These are phyloP conservation scores for Brassica cretica DNA, from an alignment of 345 rosid genomes.

Conservation along the genomic window DNA sequence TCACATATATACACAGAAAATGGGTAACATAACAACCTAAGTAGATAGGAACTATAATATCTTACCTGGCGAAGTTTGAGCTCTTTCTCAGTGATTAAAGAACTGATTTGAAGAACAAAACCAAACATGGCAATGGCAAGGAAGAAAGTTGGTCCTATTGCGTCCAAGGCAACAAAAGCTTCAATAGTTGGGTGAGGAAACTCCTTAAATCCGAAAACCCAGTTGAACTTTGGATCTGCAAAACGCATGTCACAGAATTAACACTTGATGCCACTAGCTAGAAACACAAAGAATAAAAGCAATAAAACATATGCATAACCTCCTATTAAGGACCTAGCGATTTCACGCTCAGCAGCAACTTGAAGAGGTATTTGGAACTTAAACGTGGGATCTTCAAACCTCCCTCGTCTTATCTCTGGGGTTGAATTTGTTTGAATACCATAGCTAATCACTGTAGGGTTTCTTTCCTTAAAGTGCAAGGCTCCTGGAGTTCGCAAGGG, in stretches of 20 bases:
- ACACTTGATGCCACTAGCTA: not conserved
- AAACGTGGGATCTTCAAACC: slow-evolving; percentile 74
- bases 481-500: slow-evolving; percentile 69
- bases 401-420: slow-evolving; percentile 50
- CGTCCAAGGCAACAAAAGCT: slow-evolving; percentile 45
- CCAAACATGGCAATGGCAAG: slow-evolving; percentile 90
- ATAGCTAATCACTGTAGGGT: slow-evolving; percentile 63
- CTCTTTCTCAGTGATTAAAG: slow-evolving; percentile 84
- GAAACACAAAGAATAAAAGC: not conserved
- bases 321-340: slow-evolving; percentile 73
- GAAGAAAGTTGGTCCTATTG: slow-evolving; percentile 74
- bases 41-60: not conserved
- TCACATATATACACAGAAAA: not conserved
- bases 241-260: not conserved
- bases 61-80: slow-evolving; percentile 93
- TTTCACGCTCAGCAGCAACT: slow-evolving; percentile 88
- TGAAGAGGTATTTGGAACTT: slow-evolving; percentile 92
- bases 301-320: slow-evolving; percentile 41
- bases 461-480: slow-evolving; percentile 59
- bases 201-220: slow-evolving; percentile 80
- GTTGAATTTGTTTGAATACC: slow-evolving; percentile 92
- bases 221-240: slow-evolving; percentile 63
- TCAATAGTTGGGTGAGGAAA: slow-evolving; percentile 74
- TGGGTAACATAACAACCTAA: slow-evolving; percentile 4
- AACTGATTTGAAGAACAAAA: slow-evolving; percentile 78